Conservation (phyloP, 2,329 filamentous ascomycete species). For the Hysterium pulicare region DNA sequence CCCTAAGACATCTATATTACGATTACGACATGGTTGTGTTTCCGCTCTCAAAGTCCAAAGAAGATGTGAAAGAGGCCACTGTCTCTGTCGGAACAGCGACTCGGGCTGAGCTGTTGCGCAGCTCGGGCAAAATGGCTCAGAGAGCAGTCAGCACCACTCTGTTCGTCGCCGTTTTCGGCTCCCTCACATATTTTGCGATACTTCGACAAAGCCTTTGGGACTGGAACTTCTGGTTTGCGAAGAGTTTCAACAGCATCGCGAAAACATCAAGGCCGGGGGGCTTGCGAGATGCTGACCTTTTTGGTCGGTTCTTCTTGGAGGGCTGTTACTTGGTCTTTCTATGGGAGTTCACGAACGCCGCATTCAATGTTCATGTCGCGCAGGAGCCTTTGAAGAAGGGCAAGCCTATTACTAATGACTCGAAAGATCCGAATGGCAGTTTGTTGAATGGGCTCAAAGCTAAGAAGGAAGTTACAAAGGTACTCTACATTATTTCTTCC, state of each 20-base stretch:
- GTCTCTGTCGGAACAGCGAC: not conserved
- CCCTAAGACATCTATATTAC: slow-evolving; percentile 63
- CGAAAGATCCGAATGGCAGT: slow-evolving; percentile 88
- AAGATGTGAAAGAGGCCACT: slow-evolving; percentile 13
- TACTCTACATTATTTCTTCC: slow-evolving; percentile 26
- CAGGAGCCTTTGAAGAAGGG: slow-evolving; percentile 79
- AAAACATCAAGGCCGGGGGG: slow-evolving; percentile 60
- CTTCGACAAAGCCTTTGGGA: slow-evolving; percentile 30
- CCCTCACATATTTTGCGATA: slow-evolving; percentile 25
- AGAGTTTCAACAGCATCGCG: slow-evolving; percentile 71
- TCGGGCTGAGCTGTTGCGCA: not conserved
- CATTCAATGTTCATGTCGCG: slow-evolving; percentile 77
- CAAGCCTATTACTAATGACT: slow-evolving; percentile 77
- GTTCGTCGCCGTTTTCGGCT: slow-evolving; percentile 44
- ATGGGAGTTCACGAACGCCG: slow-evolving; percentile 73
- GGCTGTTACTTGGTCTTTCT: slow-evolving; percentile 66
- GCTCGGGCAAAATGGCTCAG: slow-evolving; percentile 4
- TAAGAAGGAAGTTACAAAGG: slow-evolving; percentile 74
- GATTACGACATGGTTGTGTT: slow-evolving; percentile 68
- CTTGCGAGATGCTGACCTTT: slow-evolving; percentile 54
- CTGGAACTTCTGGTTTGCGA: slow-evolving; percentile 66
- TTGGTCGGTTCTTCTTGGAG: slow-evolving; percentile 52
- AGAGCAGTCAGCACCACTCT: slow-evolving; percentile 35
- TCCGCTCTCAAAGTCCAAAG: slow-evolving; percentile 35
- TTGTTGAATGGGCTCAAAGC: slow-evolving; percentile 78